Base-by-base conservation (phyloP, 139 green algal genomes). In the Dunaliella sp. region DNA sequence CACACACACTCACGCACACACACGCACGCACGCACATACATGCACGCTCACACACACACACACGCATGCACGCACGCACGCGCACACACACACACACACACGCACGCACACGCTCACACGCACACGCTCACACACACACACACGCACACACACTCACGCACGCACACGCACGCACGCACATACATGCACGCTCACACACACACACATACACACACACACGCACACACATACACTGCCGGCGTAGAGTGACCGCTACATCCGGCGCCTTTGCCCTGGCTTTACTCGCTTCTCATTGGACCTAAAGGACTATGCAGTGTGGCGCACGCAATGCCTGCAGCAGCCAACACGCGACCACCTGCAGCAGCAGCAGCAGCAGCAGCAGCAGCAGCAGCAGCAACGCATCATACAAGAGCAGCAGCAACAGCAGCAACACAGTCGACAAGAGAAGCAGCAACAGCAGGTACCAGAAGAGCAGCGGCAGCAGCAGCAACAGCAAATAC, bases 221-320 rank as follows among this genome's bases (percentile, higher is more conserved):
- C 24, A 22, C 21, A 22, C 31, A 80, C 74, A 80, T 22, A 80
- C 74, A n/a, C n/a, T n/a, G n/a, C n/a, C n/a, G n/a, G 31, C 31
- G 24, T 21, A 80, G n/a, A 80, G n/a, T 37, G n/a, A 80, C 74
- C n/a, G 48, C 48, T 65, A 26, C 48, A 65, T 65, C 48, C 48
- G 48, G 7, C 7, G 16, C 7, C 7, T 16, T 26, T 65, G 48
- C 48, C 48, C 7, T 26, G 48, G 16, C 48, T 65, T 65, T 16
- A 26, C 48, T 65, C 48, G 48, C 48, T 65, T 26, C 48, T 65
- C 48, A 7, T 65, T 81, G 28, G 76, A 81, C 76, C 76, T 81
- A 12, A 81, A 81, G 76, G 76, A 81, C 76, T 81, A 38, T 34
- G 76, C n/a, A 24, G n/a, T 81, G 30, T 81, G 76, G 76, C 76